Evolutionary conservation across 1,139 yeast genomes (phyloP).

Genomic region (Scheffersomyces stambukii): DNA sequence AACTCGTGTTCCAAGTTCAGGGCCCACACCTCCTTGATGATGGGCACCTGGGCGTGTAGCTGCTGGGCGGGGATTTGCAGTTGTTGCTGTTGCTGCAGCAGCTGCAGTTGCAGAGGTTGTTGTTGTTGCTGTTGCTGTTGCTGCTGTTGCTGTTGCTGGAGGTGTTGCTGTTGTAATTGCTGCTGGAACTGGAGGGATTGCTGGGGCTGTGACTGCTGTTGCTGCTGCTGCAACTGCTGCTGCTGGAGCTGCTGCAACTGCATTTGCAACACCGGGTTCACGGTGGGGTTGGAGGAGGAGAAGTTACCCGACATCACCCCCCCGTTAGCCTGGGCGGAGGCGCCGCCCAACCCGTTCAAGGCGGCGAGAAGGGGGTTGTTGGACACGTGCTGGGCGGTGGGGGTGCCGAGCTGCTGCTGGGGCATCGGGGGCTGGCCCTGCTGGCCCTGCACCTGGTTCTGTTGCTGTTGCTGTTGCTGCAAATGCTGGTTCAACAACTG

Average conservation of each 20-base stretch:
- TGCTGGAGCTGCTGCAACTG: conserved; percentile 25
- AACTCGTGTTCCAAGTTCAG: conserved; percentile 82
- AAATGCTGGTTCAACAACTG: conserved; percentile 34
- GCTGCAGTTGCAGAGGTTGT: conserved; percentile 14
- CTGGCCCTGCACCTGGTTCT: conserved; percentile 23
- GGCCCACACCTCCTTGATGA: conserved; percentile 75
- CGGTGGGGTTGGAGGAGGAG: conserved; percentile 8
- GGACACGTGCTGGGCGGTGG: conserved; percentile 16
- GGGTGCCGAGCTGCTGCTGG: conserved; percentile 22
- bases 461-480: conserved; percentile 24
- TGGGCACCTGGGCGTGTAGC: conserved; percentile 25
- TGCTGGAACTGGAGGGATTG: conserved; percentile 11
- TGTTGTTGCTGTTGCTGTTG: conserved; percentile 11
- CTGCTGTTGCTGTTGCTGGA: conserved; percentile 13
- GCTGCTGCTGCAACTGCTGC: conserved; percentile 17
- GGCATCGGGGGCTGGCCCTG: too few species aligned
- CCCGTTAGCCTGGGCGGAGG: conserved; percentile 12
- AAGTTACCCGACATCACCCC: conserved; percentile 10
- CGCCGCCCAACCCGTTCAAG: conserved; percentile 24
- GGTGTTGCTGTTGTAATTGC: conserved; percentile 14
- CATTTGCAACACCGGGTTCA: conserved; percentile 30
- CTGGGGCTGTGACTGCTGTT: conserved; percentile 14
- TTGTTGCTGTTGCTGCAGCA: conserved; percentile 10
- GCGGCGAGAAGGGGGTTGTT: conserved; percentile 38
- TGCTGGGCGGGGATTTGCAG: conserved; percentile 4